Base-by-base conservation (phyloP, 2,329 filamentous ascomycete genomes). In the Cercospora nicotianae region DNA sequence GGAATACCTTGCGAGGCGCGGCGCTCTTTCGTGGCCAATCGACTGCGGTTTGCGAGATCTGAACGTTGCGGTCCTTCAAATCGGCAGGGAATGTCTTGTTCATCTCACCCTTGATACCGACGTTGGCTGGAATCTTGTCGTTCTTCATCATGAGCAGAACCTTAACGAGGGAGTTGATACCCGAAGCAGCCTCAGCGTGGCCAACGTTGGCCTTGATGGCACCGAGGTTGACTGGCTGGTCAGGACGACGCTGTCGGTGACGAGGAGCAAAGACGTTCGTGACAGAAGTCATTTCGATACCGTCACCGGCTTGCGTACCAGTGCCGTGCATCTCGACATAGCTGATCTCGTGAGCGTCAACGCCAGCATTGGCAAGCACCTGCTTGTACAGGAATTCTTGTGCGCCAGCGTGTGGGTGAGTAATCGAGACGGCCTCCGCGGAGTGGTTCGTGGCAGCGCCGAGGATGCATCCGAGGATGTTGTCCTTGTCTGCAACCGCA, bases 251-350 rank as follows among this genome's bases (percentile, higher is more conserved):
- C 74, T 84, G 82, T 51, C 81, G 80, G 71, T 84, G 79, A 64
- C 82, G 81, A 23, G 86, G 84, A 55, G 87, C 87, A 72, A 90
- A 90, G 20, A 86, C 82, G 60, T 86, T 83, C 23, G 89, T 87
- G 60, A 96, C 90, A 0, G 90, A 93, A 0, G 87, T 83, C 90
- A 94, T 94, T 78, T 97, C 93, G 3, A 88, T 90, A 7, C 88
- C 89, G 75, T 96, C 93, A 69, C 91, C 93, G 33, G 91, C 92
- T 78, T 95, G 91, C 0, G 92, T 96, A 33, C 93, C 93, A 2
- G 93, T 96, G 13, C 91, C 93, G 78, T 96, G 92, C 89, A 95
- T 93, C 80, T 96, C 93, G 8, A 96, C 89, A 75, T 94, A 96
- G 78, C 89, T 89, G 60, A 96, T 86, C 70, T 94, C 90, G 61